Evolutionary conservation across 73 alveolate genomes (phyloP), one percentile per base, ranked within the genome.

Genomic region (Paramecium sonneborni): DNA sequence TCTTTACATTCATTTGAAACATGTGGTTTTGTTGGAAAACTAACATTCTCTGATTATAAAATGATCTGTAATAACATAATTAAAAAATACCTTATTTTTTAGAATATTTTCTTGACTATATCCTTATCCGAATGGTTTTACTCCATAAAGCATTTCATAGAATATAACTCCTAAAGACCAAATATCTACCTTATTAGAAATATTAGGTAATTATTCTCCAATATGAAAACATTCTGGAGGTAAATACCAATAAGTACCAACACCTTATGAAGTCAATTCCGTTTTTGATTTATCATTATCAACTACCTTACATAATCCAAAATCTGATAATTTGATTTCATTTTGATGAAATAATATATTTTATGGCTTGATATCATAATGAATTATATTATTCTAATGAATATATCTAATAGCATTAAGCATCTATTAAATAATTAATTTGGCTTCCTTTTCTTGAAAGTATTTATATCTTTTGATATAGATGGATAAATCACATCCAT

Each of bases 191-290:
- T 74, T 95, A 98, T 97, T 98, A 10, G 99, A 94, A 62, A 95
- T 92, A 3, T 97, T 98, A 86, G 97, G 96, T 68, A 98, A 97
- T 69, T 93, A 92, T n/a, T 94, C 96, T 24, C 97, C 98, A 14
- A 56, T 85, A 69, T 97, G 97, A 69, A 98, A 98, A 84, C 99
- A 98, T 85, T 98, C 99, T 14, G 99, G 99, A 24, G 99, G 99
- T 87, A 95, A 96, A 93, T 98, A 98, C 99, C 99, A 98, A 92
- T 97, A 98, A 1, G 99, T 98, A 7, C 99, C 99, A 1, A 96
- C 99, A 7, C 99, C 99, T 84, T 97, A 95, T 14, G 98, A 95
- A 10, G 99, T 98, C 52, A 98, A 93, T 94, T 98, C 99, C 41
- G 96, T 97, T 55, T 95, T 94, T 57, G 97, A 98, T 9, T 94